A percentile compares a stretch with the other conserved stretches of the same genome.
Conservation (phyloP, 2,329 filamentous ascomycete genomes). For the Hypocrella siamensis region DNA sequence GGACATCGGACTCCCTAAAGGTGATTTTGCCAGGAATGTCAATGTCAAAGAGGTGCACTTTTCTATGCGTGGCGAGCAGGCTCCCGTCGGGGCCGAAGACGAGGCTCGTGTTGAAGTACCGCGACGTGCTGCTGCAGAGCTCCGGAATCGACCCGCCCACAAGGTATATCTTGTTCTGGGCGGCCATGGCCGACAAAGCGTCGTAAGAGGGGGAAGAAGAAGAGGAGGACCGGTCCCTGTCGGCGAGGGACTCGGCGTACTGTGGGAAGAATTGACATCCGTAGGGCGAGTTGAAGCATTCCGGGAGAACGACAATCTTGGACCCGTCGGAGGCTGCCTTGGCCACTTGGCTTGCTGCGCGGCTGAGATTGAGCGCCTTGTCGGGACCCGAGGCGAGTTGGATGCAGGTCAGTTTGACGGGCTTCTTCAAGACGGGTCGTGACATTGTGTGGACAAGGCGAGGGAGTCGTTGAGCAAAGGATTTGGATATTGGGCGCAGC, state of each 20-base stretch:
- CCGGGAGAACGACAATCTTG: constrained; percentile 78
- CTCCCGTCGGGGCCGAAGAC: constrained; percentile 64
- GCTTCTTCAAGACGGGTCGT: constrained; percentile 48
- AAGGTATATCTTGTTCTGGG: constrained; percentile 64
- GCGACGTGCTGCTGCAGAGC: constrained; percentile 36
- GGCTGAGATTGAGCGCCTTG: constrained; percentile 70
- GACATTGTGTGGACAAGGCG: constrained; percentile 19
- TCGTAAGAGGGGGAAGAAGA: constrained; percentile 82
- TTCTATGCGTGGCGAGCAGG: constrained; percentile 80
- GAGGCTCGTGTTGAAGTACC: constrained; percentile 84
- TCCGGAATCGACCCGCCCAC: constrained; percentile 91
- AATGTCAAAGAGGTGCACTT: constrained; percentile 95
- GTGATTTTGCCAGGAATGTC: constrained; percentile 89
- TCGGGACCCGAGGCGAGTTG: constrained; percentile 70
- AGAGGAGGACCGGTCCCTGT: too few species aligned
- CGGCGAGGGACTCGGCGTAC: constrained; percentile 75
- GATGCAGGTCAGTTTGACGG: constrained; percentile 65
- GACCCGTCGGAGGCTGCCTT: constrained; percentile 65
- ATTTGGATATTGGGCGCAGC: too few species aligned
- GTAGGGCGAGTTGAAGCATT: constrained; percentile 99
- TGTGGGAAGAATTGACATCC: constrained; percentile 78
- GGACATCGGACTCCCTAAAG: constrained; percentile 81
- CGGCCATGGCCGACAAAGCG: constrained; percentile 64
- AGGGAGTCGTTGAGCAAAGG: too few species aligned
- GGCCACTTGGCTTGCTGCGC: constrained; percentile 68